These are phyloP conservation scores for Cryoendolithus antarcticus DNA, from an alignment of 2,329 filamentous ascomycete genomes.

Conservation along the genomic window DNA sequence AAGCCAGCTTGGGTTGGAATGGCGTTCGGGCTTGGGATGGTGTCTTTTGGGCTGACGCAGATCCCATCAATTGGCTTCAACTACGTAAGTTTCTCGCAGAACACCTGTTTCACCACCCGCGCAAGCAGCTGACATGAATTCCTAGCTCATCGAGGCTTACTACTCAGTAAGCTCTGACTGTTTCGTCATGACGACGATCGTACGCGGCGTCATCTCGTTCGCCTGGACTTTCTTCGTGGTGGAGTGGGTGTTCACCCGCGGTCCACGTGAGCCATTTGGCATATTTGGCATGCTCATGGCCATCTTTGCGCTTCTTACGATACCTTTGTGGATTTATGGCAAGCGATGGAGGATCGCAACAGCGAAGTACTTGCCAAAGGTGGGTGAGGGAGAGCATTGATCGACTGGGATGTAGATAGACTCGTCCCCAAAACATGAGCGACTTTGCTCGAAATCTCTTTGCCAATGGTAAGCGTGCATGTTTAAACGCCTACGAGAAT, in stretches of 20 bases:
- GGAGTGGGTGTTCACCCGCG: constrained; percentile 33
- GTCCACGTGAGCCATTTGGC: constrained; percentile 39
- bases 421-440: too few species aligned
- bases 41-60: constrained; percentile 30
- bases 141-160: constrained; percentile 41
- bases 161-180: constrained; percentile 36
- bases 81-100: constrained; percentile 18
- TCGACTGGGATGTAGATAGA: too few species aligned
- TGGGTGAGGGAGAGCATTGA: too few species aligned
- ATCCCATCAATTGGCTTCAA: constrained; percentile 32
- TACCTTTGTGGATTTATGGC: constrained; percentile 28
- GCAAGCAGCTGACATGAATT: constrained; percentile 1
- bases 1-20: constrained; percentile 28
- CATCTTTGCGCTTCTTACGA: constrained; percentile 29
- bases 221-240: constrained; percentile 44
- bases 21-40: constrained; percentile 27
- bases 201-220: constrained; percentile 39
- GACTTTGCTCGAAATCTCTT: too few species aligned
- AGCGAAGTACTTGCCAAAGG: constrained; percentile 12
- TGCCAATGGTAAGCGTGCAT: too few species aligned
- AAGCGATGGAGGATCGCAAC: constrained; percentile 32
- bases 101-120: background rate
- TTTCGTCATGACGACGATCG: constrained; percentile 41
- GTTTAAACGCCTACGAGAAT: too few species aligned
- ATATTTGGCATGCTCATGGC: constrained; percentile 43